phyloP scores from a whole-genome alignment of 1,284 basidiomycete genomes.

The Ganoderma lucidum region DNA sequence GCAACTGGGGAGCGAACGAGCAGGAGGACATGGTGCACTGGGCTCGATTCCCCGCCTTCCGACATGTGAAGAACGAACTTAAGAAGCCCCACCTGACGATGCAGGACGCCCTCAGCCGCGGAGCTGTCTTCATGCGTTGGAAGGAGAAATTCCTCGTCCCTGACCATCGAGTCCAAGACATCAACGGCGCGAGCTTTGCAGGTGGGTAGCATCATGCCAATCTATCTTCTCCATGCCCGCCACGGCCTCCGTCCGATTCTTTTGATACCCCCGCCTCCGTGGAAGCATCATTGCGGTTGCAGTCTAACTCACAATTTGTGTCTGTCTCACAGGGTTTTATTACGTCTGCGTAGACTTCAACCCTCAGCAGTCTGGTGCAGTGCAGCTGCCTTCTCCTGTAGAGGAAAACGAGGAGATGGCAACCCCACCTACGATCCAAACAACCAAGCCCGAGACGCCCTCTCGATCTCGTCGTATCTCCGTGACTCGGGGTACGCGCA shows the following conservation, averaged over 20 bases:
- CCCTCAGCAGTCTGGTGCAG: conserved; percentile 39
- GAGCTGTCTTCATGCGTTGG: conserved; percentile 94
- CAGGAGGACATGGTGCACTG: conserved; percentile 92
- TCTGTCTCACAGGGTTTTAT: conserved; percentile 56
- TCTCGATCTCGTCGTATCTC: conserved; percentile 40
- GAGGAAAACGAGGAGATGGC: conserved; percentile 69
- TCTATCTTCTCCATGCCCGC: neutral
- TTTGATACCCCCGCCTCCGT: neutral
- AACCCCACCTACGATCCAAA: conserved; percentile 42
- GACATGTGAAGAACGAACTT: conserved; percentile 77
- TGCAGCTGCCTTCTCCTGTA: conserved; percentile 91
- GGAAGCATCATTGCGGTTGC: conserved; percentile 12
- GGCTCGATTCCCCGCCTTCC: conserved; percentile 91
- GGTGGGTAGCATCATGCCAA: conserved; percentile 53
- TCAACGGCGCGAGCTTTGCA: conserved; percentile 95
- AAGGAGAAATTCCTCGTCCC: conserved; percentile 97
- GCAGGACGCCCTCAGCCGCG: conserved; percentile 69
- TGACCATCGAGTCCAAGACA: conserved; percentile 92
- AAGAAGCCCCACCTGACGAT: conserved; percentile 80
- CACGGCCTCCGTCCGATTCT: neutral
- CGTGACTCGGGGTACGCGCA: conserved; percentile 35
- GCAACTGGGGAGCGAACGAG: conserved; percentile 87
- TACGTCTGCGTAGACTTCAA: conserved; percentile 63
- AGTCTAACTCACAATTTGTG: conserved; percentile 36
- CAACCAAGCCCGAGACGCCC: conserved; percentile 38